Percentiles rank a stretch among this genome's conserved stretches.
These are phyloP conservation scores for Solanum appendiculatum DNA, from an alignment of 257 asterid species.

Conservation along the genomic window DNA sequence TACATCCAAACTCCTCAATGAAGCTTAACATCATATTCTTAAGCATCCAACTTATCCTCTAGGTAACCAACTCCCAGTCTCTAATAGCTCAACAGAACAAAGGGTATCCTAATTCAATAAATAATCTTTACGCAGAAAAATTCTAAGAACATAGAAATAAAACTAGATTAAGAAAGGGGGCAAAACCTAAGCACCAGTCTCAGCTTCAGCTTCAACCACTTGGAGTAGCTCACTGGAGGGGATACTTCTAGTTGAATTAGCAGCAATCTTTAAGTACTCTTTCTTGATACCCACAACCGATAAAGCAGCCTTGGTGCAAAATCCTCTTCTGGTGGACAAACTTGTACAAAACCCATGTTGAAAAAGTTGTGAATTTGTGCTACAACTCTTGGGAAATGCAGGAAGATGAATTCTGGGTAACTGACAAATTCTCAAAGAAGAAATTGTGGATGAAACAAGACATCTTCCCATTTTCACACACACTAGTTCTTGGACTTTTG, in stretches of 20 bases:
- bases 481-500: neutral
- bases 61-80: neutral
- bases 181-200: too few species aligned
- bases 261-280: slow-evolving; percentile 49
- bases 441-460: slow-evolving; percentile 24
- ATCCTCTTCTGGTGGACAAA: slow-evolving; percentile 3
- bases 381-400: slow-evolving; percentile 1
- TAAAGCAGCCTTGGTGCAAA: slow-evolving; percentile 30
- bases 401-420: slow-evolving; percentile 22
- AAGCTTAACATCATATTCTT: neutral
- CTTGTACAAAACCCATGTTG: slow-evolving; percentile 9
- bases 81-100: neutral
- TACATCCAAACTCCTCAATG: neutral
- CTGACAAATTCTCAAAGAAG: slow-evolving; percentile 19
- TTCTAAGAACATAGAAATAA: too few species aligned
- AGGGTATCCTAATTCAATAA: too few species aligned
- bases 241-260: slow-evolving; percentile 66
- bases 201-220: too few species aligned
- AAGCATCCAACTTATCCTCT: neutral
- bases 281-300: slow-evolving; percentile 31
- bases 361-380: slow-evolving; percentile 8
- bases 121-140: too few species aligned
- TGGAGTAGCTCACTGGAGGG: slow-evolving; percentile 53
- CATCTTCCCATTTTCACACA: slow-evolving; percentile 34
- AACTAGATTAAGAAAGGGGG: too few species aligned